A percentile compares a stretch with the other conserved stretches of the same genome.
phyloP scores from a whole-genome alignment of 495 filamentous ascomycete species.

The Cercophora samala region DNA sequence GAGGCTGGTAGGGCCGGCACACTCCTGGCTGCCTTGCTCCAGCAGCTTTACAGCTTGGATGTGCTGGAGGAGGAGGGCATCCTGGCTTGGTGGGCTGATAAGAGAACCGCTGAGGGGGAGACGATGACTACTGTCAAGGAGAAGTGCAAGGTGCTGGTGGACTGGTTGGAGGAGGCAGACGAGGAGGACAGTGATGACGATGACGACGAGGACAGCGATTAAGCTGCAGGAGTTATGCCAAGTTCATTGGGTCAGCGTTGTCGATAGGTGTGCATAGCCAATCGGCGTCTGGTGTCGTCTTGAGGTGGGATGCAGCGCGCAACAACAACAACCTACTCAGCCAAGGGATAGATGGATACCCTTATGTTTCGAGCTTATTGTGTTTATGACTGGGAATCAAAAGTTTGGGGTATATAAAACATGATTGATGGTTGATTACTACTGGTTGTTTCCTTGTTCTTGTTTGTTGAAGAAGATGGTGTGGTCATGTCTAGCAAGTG shows the following conservation, averaged over 20 bases:
- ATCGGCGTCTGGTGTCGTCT: not conserved
- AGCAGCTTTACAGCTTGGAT: conserved; percentile 79
- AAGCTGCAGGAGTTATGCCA: not conserved
- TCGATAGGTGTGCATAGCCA: not conserved
- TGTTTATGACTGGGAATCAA: not conserved
- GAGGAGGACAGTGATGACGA: conserved; percentile 77
- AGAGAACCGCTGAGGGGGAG: conserved; percentile 57
- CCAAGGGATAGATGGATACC: conserved; percentile 1
- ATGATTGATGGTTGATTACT: not conserved
- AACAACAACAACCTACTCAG: not conserved
- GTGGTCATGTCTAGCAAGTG: too few species aligned
- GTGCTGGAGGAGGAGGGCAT: conserved; percentile 87
- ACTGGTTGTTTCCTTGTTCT: too few species aligned
- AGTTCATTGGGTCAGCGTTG: not conserved
- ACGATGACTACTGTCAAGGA: conserved; percentile 66
- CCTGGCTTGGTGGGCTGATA: conserved; percentile 82
- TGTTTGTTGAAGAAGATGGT: not conserved
- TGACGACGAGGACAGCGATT: conserved; percentile 49
- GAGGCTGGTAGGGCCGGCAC: conserved; percentile 50
- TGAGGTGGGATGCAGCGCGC: not conserved
- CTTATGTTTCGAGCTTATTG: not conserved
- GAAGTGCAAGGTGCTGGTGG: conserved; percentile 74
- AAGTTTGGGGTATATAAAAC: conserved; percentile 1
- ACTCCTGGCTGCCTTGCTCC: conserved; percentile 69
- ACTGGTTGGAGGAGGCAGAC: conserved; percentile 79